Percentiles rank a stretch among this genome's conserved stretches.
Evolutionary conservation across 176 grass and related monocot species (phyloP).

Genomic region (Cenchrus fungigraminus): DNA sequence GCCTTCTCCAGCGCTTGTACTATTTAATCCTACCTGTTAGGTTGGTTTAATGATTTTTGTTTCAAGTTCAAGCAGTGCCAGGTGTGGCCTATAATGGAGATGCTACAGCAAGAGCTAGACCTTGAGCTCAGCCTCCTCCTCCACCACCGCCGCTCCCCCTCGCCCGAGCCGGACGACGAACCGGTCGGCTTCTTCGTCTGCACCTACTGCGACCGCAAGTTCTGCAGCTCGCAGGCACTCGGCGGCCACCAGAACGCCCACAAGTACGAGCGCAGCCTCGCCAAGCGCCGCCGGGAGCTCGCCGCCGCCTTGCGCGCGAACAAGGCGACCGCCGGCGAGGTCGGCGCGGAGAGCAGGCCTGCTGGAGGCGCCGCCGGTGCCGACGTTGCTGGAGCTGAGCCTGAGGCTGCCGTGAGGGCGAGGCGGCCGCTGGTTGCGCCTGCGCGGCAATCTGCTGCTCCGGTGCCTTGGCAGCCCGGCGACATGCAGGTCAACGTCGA

Average conservation of each 20-base stretch:
- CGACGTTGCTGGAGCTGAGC: neutral
- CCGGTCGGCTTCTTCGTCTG: slow-evolving; percentile 54
- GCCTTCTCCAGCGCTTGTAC: neutral
- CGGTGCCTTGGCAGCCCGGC: neutral
- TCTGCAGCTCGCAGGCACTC: slow-evolving; percentile 63
- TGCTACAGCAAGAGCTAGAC: slow-evolving; percentile 43
- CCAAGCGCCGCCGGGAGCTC: slow-evolving; percentile 35
- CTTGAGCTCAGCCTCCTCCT: slow-evolving; percentile 50
- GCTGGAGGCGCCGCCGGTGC: neutral
- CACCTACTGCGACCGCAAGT: slow-evolving; percentile 66
- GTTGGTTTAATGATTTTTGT: neutral
- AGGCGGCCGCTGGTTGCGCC: neutral
- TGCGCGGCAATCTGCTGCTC: neutral
- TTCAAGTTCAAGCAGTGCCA: neutral
- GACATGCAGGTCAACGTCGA: neutral
- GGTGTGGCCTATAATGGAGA: slow-evolving; percentile 16
- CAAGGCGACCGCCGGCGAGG: neutral
- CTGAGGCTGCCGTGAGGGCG: neutral
- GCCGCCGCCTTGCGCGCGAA: neutral
- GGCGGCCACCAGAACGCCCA: slow-evolving; percentile 80
- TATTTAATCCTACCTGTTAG: neutral
- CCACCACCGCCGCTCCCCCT: slow-evolving; percentile 17
- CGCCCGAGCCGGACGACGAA: slow-evolving; percentile 5
- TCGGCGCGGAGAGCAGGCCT: neutral
- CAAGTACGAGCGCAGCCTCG: slow-evolving; percentile 57